Evolutionary conservation across 306 rosid genomes (phyloP), one percentile per base, ranked within the genome.

Genomic region (Inga oerstediana): DNA sequence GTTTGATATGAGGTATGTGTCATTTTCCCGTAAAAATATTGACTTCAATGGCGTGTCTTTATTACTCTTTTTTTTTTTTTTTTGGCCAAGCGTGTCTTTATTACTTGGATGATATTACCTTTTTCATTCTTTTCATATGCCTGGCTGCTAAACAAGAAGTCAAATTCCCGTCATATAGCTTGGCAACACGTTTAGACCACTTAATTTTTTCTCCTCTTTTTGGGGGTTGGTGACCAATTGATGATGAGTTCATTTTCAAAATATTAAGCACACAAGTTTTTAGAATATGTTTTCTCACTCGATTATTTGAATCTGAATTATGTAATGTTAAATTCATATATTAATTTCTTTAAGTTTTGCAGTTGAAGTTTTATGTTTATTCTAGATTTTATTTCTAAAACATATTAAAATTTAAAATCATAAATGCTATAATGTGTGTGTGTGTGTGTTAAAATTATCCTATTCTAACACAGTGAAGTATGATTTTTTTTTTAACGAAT

Each of bases 31-130:
- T 32, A 74, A 75, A 75, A 74, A 39, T 68, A 43, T 88, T 80
- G 86, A 82, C 84, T 76, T 79, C 43, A 81, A 71, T 80, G 66
- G 80, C 77, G 43, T 24, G 16, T 45, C 75, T 58, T 77, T 77
- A 0, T 77, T 77, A 0, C 5, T n/a, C n/a, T n/a, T n/a, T n/a
- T n/a, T n/a, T n/a, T n/a, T n/a, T n/a, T n/a, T n/a, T n/a, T n/a
- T n/a, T n/a, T n/a, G n/a, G n/a, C n/a, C n/a, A n/a, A n/a, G 80
- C 77, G 43, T 24, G 16, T 45, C 75, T 58, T 77, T 77, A 0
- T 77, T 77, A 0, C 5, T n/a, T 59, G 65, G 65, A 59, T 22
- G 65, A 59, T 22, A 86, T 59, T 17, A 76, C 34, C 37, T 48
- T 12, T 54, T 22, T 11, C 1, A 2, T 10, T 62, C 5, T 4